Conservation (phyloP, 805 yeast species). For the Kluyveromyces lactis region DNA sequence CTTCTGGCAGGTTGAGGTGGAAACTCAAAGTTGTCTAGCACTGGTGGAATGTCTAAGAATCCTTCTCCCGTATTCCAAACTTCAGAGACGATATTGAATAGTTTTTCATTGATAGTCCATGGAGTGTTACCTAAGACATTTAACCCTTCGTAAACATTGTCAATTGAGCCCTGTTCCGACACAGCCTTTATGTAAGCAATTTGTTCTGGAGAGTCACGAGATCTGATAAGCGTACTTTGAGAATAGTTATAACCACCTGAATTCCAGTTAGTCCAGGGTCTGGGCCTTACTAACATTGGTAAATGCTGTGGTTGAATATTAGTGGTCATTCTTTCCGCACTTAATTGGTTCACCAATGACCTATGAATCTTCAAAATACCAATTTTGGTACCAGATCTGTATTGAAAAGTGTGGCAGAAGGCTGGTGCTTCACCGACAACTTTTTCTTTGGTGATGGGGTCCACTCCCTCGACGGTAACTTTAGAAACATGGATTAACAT, state of each 20-base stretch:
- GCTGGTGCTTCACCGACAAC: slow-evolving; percentile 83
- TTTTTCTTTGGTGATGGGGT: slow-evolving; percentile 63
- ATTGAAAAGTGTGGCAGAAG: slow-evolving; percentile 80
- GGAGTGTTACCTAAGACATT: slow-evolving; percentile 81
- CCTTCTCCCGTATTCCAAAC: slow-evolving; percentile 84
- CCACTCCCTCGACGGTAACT: slow-evolving; percentile 68
- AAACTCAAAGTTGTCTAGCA: slow-evolving; percentile 36
- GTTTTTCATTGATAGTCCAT: slow-evolving; percentile 79
- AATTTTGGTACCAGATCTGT: slow-evolving; percentile 63
- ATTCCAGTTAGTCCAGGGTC: slow-evolving; percentile 75
- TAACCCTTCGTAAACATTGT: slow-evolving; percentile 66
- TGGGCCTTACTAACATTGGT: slow-evolving; percentile 91
- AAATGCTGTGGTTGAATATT: slow-evolving; percentile 76
- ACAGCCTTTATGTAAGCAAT: slow-evolving; percentile 83
- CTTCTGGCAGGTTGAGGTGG: slow-evolving; percentile 54
- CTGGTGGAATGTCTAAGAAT: slow-evolving; percentile 67
- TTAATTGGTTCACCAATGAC: slow-evolving; percentile 53
- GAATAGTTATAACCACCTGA: slow-evolving; percentile 79
- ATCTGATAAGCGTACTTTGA: slow-evolving; percentile 57
- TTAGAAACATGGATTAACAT: slow-evolving; percentile 74
- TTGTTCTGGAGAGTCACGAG: slow-evolving; percentile 83
- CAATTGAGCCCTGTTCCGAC: slow-evolving; percentile 55
- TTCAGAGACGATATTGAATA: slow-evolving; percentile 60
- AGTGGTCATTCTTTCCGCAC: slow-evolving; percentile 55
- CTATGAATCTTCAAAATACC: slow-evolving; percentile 78